Evolutionary conservation across 345 rosid species (phyloP).

Genomic region (Rhizophora mangle): DNA sequence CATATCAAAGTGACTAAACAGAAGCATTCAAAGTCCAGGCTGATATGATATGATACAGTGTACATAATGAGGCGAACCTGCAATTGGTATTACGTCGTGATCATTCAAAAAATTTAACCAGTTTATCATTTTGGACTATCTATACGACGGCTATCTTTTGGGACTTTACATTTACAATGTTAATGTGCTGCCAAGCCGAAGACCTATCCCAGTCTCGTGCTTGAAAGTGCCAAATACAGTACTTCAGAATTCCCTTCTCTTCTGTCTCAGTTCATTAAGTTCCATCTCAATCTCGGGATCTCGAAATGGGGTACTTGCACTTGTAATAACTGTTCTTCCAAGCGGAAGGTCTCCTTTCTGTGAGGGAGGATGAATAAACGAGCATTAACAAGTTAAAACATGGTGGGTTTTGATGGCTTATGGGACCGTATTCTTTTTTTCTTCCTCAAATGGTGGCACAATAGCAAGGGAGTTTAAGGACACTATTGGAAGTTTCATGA

Average conservation of each 20-base stretch:
- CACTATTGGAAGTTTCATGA: too few species aligned
- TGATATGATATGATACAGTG: too few species aligned
- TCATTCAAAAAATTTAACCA: background rate
- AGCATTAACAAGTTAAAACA: too few species aligned
- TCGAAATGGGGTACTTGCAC: slow-evolving; percentile 36
- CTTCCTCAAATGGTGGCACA: too few species aligned
- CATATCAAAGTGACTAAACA: too few species aligned
- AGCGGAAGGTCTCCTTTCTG: slow-evolving; percentile 79
- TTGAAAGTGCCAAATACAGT: background rate
- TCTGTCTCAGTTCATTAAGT: slow-evolving; percentile 59
- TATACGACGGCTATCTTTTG: slow-evolving; percentile 13
- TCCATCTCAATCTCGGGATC: slow-evolving; percentile 67
- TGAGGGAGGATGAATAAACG: background rate
- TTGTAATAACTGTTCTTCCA: slow-evolving; percentile 45
- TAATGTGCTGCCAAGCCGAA: background rate
- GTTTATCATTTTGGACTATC: background rate
- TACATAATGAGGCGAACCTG: too few species aligned
- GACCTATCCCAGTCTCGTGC: background rate
- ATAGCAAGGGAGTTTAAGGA: too few species aligned
- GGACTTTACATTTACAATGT: slow-evolving; percentile 7
- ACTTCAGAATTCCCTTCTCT: slow-evolving; percentile 19
- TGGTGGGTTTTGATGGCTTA: too few species aligned
- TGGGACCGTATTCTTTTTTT: too few species aligned
- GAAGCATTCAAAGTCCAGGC: too few species aligned
- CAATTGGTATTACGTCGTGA: background rate